Base-by-base conservation (phyloP, 148 eudicot species). In the Silene uniflora region DNA sequence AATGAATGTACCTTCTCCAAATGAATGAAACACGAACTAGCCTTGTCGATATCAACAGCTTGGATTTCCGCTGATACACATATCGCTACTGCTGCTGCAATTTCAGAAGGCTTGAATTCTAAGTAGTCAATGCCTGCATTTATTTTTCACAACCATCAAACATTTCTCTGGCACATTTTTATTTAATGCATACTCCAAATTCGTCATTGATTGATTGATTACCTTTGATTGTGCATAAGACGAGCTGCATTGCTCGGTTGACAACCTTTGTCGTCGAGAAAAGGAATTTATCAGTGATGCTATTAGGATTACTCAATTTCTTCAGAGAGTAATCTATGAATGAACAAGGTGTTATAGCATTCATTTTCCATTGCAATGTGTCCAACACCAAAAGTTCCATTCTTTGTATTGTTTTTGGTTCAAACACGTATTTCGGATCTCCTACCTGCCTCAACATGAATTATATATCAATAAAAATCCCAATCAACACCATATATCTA, bases 341-440 rank as follows among this genome's bases (percentile, higher is more conserved):
- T 12, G 90, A 85, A 82, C 85, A 90, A 10, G 98, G 92, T 55
- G 98, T 91, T 54, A 84, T 65, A 71, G 92, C 85, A 74, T 82
- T 82, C 87, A 95, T 83, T 69, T 80, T 89, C 98, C 98, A 95
- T 0, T 87, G 78, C 82, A 95, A 86, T n/a, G 84, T 85, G 76
- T 77, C 86, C 79, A 91, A 81, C 72, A 95, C 88, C 76, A 92
- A 23, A 65, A 92, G 84, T 82, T 92, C 98, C 98, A 90, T 92
- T 81, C 87, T 92, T 72, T 80, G 88, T 73, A 95, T 86, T 2
- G 93, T 89, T 87, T 88, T 92, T 3, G 84, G 91, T 73, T 90
- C 96, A 86, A 92, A 93, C 64, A 88, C 71, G 80, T 46, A 90
- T 71, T 85, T 82, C 12, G 93, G 88, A 23, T 85, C 91, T 66